Evolutionary conservation across 2,329 filamentous ascomycete species (phyloP).

Genomic region (Fusarium azukiicola): DNA sequence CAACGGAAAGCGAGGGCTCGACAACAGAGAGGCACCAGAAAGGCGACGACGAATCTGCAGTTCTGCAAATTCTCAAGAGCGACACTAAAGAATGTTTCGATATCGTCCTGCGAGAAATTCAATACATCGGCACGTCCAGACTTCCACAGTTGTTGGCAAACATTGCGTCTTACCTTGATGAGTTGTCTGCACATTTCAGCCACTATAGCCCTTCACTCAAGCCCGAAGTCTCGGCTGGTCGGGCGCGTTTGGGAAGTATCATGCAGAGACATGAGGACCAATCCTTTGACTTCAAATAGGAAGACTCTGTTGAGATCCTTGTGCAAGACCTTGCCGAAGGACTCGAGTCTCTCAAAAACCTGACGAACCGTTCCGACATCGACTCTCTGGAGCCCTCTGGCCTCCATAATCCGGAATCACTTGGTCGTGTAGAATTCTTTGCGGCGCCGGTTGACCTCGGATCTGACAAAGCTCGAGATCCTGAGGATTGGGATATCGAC

Average conservation of each 20-base stretch:
- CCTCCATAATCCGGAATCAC: not conserved
- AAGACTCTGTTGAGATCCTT: not conserved
- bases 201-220: not conserved
- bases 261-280: not conserved
- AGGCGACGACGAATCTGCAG: not conserved
- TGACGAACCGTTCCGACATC: not conserved
- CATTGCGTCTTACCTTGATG: not conserved
- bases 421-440: not conserved
- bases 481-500: not conserved
- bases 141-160: not conserved
- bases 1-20: not conserved
- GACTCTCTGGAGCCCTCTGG: not conserved
- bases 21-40: too few relatives aligned
- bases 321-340: not conserved
- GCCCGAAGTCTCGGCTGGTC: not conserved
- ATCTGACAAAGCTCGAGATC: not conserved
- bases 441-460: not conserved
- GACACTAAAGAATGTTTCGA: not conserved
- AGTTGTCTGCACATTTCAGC: not conserved
- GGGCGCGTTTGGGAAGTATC: not conserved
- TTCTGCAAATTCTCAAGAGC: not conserved
- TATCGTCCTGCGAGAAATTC: too few relatives aligned
- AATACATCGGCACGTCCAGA: not conserved
- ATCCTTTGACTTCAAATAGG: not conserved
- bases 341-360: not conserved